phyloP scores from a whole-genome alignment of 2,329 filamentous ascomycete genomes.

The Curvularia sp. region DNA sequence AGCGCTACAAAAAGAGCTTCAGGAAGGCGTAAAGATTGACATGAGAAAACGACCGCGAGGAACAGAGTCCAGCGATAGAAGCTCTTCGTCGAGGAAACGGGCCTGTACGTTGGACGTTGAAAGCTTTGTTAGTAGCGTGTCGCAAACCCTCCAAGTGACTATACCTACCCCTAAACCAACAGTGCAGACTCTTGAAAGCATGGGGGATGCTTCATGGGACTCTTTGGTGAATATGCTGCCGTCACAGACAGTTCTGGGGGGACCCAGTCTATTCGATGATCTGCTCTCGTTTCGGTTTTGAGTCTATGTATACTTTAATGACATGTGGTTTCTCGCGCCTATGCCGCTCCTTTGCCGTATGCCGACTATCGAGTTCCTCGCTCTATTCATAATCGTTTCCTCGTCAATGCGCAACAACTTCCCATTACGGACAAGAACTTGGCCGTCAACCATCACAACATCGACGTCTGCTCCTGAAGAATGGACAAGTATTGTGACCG shows the following conservation, averaged over 20 bases:
- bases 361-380: constrained; percentile 19
- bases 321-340: constrained; percentile 40
- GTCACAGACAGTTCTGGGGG: constrained; percentile 19
- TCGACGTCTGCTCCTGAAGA: constrained; percentile 26
- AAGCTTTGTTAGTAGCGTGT: constrained; percentile 16
- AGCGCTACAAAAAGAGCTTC: constrained; percentile 17
- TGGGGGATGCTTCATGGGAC: constrained; percentile 10
- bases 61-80: not conserved
- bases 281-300: constrained; percentile 16
- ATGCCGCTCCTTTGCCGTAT: constrained; percentile 27
- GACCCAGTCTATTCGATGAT: constrained; percentile 22
- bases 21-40: constrained; percentile 1
- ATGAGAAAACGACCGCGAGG: constrained; percentile 14
- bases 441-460: constrained; percentile 30
- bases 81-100: constrained; percentile 10
- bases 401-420: constrained; percentile 21
- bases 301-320: constrained; percentile 20
- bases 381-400: constrained; percentile 13
- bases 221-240: constrained; percentile 16
- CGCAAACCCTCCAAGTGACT: constrained; percentile 18
- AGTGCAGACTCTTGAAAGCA: not conserved
- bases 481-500: constrained; percentile 43
- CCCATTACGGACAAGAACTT: constrained; percentile 21
- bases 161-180: constrained; percentile 1
- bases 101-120: constrained; percentile 13